Conservation (phyloP, 1,284 basidiomycete genomes). For the Fomitopsis pinicola region DNA sequence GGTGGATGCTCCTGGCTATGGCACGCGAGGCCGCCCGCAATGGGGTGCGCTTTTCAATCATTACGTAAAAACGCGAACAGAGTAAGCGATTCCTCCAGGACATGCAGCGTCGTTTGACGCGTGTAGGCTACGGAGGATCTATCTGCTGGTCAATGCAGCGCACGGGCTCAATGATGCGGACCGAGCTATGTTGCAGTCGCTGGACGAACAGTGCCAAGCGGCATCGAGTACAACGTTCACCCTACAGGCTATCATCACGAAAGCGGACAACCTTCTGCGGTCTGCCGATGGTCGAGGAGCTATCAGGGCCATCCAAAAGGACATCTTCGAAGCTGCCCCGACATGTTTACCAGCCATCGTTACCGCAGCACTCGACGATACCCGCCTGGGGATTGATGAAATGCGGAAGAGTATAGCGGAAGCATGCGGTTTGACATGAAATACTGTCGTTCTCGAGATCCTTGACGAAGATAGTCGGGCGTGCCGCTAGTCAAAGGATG, state of each 20-base stretch:
- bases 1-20: conserved; percentile 78
- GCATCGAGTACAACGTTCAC: conserved; percentile 43
- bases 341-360: conserved; percentile 61
- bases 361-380: conserved; percentile 44
- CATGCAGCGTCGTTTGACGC: not conserved
- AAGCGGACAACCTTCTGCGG: conserved; percentile 48
- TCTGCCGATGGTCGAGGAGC: conserved; percentile 26
- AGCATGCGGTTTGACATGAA: conserved; percentile 39
- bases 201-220: conserved; percentile 37
- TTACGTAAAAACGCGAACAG: conserved; percentile 53
- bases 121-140: conserved; percentile 60
- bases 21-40: conserved; percentile 63
- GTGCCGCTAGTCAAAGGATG: too few relatives aligned
- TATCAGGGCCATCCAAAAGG: conserved; percentile 27
- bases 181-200: conserved; percentile 51
- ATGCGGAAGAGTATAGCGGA: conserved; percentile 53
- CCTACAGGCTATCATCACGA: conserved; percentile 69
- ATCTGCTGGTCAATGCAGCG: conserved; percentile 63
- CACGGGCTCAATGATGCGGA: conserved; percentile 58
- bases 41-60: conserved; percentile 68
- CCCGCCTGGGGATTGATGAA: conserved; percentile 51
- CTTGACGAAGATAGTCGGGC: not conserved
- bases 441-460: not conserved
- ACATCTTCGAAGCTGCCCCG: conserved; percentile 51
- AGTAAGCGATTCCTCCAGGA: conserved; percentile 38